Evolutionary conservation across 805 yeast species (phyloP).

Genomic region (Candida stauntonica): DNA sequence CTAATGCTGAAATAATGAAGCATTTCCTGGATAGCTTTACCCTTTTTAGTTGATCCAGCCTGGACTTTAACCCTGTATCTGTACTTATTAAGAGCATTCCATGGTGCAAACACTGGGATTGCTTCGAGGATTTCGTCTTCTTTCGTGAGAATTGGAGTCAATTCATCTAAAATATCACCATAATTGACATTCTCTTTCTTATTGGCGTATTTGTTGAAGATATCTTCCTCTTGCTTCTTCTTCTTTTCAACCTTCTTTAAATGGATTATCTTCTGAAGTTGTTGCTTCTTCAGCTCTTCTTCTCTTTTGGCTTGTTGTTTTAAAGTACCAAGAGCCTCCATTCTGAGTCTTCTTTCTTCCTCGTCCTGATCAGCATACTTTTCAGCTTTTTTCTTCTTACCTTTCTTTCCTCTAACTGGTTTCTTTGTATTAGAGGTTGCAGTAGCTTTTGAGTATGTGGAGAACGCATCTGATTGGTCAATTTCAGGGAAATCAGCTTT

Average conservation of each 20-base stretch:
- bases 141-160: slow-evolving; percentile 26
- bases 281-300: slow-evolving; percentile 32
- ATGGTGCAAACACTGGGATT: slow-evolving; percentile 90
- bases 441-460: slow-evolving; percentile 7
- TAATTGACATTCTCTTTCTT: slow-evolving; percentile 40
- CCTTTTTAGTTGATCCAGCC: slow-evolving; percentile 78
- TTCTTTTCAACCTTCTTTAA: slow-evolving; percentile 32
- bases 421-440: slow-evolving; percentile 21
- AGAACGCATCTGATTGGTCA: slow-evolving; percentile 4
- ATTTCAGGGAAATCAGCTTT: slow-evolving; percentile 12
- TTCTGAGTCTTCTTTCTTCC: slow-evolving; percentile 68
- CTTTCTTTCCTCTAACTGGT: slow-evolving; percentile 77
- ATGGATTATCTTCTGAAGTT: slow-evolving; percentile 31
- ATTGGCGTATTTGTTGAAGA: slow-evolving; percentile 31
- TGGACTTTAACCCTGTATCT: slow-evolving; percentile 81
- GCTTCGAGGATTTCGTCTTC: slow-evolving; percentile 57
- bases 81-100: slow-evolving; percentile 70
- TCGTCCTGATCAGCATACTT: slow-evolving; percentile 93
- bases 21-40: slow-evolving; percentile 75
- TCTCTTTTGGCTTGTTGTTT: slow-evolving; percentile 46
- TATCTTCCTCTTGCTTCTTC: slow-evolving; percentile 36
- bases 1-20: slow-evolving; percentile 51
- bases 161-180: slow-evolving; percentile 37
- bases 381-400: slow-evolving; percentile 72
- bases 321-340: slow-evolving; percentile 81